Evolutionary conservation across 2,329 filamentous ascomycete genomes (phyloP).

Genomic region (Catunica adiposa): DNA sequence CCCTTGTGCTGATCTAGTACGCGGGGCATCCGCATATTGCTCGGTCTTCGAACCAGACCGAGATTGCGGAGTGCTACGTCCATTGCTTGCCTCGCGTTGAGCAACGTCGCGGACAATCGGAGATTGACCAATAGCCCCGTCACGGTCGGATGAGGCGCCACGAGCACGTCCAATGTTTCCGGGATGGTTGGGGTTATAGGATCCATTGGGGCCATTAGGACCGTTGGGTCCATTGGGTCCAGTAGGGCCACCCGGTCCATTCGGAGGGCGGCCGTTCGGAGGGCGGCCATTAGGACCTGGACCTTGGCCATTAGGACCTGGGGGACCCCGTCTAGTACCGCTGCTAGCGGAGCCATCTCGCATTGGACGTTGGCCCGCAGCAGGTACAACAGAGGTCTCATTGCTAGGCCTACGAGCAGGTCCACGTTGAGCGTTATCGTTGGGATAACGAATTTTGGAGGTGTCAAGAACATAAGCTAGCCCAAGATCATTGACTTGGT

Average conservation of each 20-base stretch:
- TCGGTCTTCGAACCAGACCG: conserved; percentile 12
- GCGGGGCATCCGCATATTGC: conserved; percentile 9
- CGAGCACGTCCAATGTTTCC: conserved; percentile 27
- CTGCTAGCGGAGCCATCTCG: conserved; percentile 36
- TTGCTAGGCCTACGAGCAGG: conserved; percentile 29
- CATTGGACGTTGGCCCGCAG: conserved; percentile 24
- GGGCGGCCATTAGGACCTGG: neutral
- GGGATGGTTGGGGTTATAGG: conserved; percentile 27
- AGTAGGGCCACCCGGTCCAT: conserved; percentile 33
- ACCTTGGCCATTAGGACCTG: conserved; percentile 22
- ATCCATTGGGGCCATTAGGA: conserved; percentile 19
- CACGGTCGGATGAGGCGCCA: conserved; percentile 34
- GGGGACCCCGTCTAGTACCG: conserved; percentile 23
- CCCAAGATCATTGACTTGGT: conserved; percentile 68
- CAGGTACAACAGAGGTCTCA: conserved; percentile 19
- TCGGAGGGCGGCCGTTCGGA: conserved; percentile 7
- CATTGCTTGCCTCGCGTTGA: neutral
- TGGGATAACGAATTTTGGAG: conserved; percentile 88
- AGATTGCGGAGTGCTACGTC: conserved; percentile 12
- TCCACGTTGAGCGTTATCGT: conserved; percentile 37
- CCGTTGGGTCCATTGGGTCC: too few species aligned
- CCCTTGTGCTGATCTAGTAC: conserved; percentile 12
- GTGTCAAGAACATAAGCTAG: conserved; percentile 88
- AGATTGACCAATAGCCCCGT: conserved; percentile 9
- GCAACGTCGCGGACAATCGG: conserved; percentile 2